phyloP scores from a whole-genome alignment of 805 yeast genomes.

The Teunomyces barrocoloradensis region DNA sequence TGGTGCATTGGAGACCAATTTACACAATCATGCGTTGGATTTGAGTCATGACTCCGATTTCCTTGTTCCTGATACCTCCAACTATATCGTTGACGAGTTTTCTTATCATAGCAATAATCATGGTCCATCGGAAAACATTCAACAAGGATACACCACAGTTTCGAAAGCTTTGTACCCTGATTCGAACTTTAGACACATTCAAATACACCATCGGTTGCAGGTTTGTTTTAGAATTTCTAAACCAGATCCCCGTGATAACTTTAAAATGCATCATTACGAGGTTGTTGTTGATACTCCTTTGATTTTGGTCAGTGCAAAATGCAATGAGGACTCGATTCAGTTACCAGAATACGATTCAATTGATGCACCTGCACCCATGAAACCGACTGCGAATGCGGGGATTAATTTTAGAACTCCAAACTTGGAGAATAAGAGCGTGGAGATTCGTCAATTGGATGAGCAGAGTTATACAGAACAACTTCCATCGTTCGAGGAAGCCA shows the following conservation, averaged over 20 bases:
- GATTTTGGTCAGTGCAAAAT: conserved; percentile 41
- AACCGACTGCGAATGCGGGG: conserved; percentile 6
- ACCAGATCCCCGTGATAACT: conserved; percentile 47
- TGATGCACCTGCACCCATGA: neutral
- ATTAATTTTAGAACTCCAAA: conserved; percentile 41
- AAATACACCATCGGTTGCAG: conserved; percentile 66
- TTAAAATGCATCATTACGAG: conserved; percentile 68
- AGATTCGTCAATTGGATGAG: conserved; percentile 26
- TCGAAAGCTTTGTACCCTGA: conserved; percentile 57
- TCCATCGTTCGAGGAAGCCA: conserved; percentile 69
- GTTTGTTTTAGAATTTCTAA: conserved; percentile 66
- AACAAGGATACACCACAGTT: conserved; percentile 34
- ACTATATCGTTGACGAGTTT: conserved; percentile 28
- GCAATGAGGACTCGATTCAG: conserved; percentile 39
- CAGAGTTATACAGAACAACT: conserved; percentile 26
- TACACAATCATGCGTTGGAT: neutral
- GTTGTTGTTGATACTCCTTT: conserved; percentile 80
- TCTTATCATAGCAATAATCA: conserved; percentile 6
- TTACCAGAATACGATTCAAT: conserved; percentile 39
- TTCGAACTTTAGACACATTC: conserved; percentile 59
- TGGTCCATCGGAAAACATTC: conserved; percentile 24
- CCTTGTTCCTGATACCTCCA: conserved; percentile 29
- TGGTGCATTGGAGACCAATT: conserved; percentile 40
- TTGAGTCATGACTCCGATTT: conserved; percentile 11
- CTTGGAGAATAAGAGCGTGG: conserved; percentile 29